These are phyloP conservation scores for Pseudocercospora fuligena DNA, from an alignment of 2,329 filamentous ascomycete genomes.

Conservation along the genomic window DNA sequence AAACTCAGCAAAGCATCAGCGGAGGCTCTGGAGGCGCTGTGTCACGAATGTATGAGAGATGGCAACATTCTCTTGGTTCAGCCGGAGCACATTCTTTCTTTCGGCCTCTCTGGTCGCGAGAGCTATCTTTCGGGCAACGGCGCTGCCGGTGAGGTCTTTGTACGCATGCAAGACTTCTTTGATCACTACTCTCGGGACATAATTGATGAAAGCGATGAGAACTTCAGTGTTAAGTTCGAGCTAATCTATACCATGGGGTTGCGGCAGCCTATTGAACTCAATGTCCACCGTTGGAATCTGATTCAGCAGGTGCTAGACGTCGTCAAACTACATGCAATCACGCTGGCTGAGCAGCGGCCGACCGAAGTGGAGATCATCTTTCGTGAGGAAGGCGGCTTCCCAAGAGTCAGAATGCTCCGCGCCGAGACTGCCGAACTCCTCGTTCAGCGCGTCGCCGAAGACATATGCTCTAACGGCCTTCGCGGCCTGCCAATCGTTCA, in stretches of 20 bases:
- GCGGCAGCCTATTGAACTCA: slow-evolving; percentile 47
- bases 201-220: slow-evolving; percentile 64
- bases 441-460: slow-evolving; percentile 35
- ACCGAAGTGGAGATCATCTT: slow-evolving; percentile 22
- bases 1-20: slow-evolving; percentile 41
- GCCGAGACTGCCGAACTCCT: slow-evolving; percentile 50
- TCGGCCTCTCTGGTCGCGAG: slow-evolving; percentile 66
- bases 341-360: slow-evolving; percentile 19
- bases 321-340: slow-evolving; percentile 20
- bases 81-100: slow-evolving; percentile 69
- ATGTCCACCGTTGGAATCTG: slow-evolving; percentile 47
- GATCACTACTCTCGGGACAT: slow-evolving; percentile 60
- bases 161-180: slow-evolving; percentile 58
- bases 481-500: slow-evolving; percentile 21
- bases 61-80: slow-evolving; percentile 63
- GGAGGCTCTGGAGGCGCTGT: slow-evolving; percentile 44
- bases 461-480: slow-evolving; percentile 40
- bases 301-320: slow-evolving; percentile 44
- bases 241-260: slow-evolving; percentile 52
- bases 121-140: slow-evolving; percentile 55
- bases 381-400: slow-evolving; percentile 47
- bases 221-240: slow-evolving; percentile 48
- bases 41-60: slow-evolving; percentile 47
- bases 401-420: slow-evolving; percentile 62
- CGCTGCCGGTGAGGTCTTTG: slow-evolving; percentile 47